Percentiles rank a stretch among this genome's conserved stretches.
These are phyloP conservation scores for Dalbergia oliveri DNA, from an alignment of 306 rosid species.

Conservation along the genomic window DNA sequence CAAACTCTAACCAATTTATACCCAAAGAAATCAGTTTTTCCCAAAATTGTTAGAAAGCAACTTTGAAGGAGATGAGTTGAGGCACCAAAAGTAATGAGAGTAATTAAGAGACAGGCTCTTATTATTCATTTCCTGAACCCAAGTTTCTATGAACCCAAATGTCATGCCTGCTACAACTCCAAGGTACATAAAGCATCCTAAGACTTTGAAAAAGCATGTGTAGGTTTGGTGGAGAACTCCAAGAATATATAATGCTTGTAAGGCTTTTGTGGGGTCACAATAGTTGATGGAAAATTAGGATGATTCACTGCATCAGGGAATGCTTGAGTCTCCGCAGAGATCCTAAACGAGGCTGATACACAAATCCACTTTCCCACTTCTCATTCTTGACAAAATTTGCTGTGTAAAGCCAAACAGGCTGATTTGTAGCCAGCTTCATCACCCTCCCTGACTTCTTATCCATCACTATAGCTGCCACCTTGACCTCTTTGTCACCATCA, in stretches of 20 bases:
- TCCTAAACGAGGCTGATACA: conserved; percentile 63
- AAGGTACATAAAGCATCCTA: background rate
- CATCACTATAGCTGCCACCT: conserved; percentile 54
- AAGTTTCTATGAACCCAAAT: background rate
- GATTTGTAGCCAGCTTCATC: conserved; percentile 60
- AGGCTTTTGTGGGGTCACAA: conserved; percentile 65
- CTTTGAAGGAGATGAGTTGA: background rate
- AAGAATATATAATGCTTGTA: conserved; percentile 66
- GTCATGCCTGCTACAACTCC: background rate
- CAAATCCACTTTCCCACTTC: conserved; percentile 65
- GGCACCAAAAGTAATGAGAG: background rate
- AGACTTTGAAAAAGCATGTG: conserved; percentile 30
- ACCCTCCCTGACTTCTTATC: conserved; percentile 67
- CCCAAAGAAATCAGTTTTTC: too few relatives aligned
- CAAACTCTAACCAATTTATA: too few relatives aligned
- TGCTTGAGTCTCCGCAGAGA: conserved; percentile 78
- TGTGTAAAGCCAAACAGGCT: conserved; percentile 66
- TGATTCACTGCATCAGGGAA: conserved; percentile 82
- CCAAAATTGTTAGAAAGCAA: too few relatives aligned
- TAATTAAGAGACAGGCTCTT: background rate
- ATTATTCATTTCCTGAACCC: conserved; percentile 1
- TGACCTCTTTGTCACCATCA: conserved; percentile 43
- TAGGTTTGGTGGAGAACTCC: conserved; percentile 60
- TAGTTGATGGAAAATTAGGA: conserved; percentile 79
- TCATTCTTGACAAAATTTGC: conserved; percentile 54